These are phyloP conservation scores for Candida montana DNA, from an alignment of 805 yeast species.

Conservation along the genomic window DNA sequence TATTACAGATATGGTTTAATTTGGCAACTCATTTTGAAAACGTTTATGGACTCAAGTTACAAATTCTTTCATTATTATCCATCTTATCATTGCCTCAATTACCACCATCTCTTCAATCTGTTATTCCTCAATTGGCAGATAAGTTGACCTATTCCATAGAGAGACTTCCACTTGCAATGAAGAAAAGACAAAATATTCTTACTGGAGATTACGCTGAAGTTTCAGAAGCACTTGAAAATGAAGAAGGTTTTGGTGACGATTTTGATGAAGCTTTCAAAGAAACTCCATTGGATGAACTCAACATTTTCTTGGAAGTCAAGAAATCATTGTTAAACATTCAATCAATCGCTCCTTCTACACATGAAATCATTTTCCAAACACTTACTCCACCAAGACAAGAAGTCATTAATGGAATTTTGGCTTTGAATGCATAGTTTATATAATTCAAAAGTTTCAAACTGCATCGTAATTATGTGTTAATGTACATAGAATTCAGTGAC, in stretches of 20 bases:
- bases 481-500: not conserved
- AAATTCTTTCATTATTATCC: slow-evolving; percentile 59
- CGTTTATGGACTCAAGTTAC: slow-evolving; percentile 75
- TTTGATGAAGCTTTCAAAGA: slow-evolving; percentile 77
- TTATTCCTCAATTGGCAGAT: slow-evolving; percentile 45
- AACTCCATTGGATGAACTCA: slow-evolving; percentile 72
- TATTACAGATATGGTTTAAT: slow-evolving; percentile 64
- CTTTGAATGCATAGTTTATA: not conserved
- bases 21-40: slow-evolving; percentile 44
- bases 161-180: slow-evolving; percentile 67
- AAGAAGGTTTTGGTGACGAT: slow-evolving; percentile 32
- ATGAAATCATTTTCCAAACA: slow-evolving; percentile 29
- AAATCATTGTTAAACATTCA: slow-evolving; percentile 47
- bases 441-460: no score
- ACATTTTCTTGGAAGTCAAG: slow-evolving; percentile 62
- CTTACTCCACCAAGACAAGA: slow-evolving; percentile 24
- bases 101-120: slow-evolving; percentile 31
- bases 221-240: slow-evolving; percentile 35
- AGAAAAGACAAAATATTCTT: slow-evolving; percentile 55
- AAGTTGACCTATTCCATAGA: slow-evolving; percentile 48
- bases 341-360: slow-evolving; percentile 39
- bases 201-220: slow-evolving; percentile 35
- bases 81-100: slow-evolving; percentile 37
- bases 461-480: no score
- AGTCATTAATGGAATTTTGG: slow-evolving; percentile 2